Base-by-base conservation (phyloP, 192 early-diverging fungal genomes). In the Backusella westeae region DNA sequence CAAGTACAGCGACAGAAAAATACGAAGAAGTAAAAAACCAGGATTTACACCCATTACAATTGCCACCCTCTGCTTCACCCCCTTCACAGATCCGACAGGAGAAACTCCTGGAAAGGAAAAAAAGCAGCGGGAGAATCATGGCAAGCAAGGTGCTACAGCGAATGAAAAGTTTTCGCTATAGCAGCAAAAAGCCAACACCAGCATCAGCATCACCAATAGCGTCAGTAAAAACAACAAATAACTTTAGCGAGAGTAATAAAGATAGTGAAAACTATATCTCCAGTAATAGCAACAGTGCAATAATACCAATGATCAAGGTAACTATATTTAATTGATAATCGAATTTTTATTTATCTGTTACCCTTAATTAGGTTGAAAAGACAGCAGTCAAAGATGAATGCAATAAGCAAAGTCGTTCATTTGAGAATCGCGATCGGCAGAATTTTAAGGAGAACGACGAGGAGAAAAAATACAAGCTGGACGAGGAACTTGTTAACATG, bases 131-230 rank as follows among this genome's bases (percentile, higher is more conserved):
- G 53, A n/a, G n/a, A 21, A 23, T 56, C 21, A 56, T 56, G n/a
- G 53, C n/a, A 56, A 56, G 26, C 21, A 56, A 56, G n/a, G 53
- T 21, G 9, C 21, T 56, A 29, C 56, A 63, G 12, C 10, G 56
- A 63, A 63, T 63, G 56, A 63, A 63, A 63, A 63, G 56, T 63
- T 63, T 63, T 63, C 56, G 56, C 8, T 26, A 29, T 63, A 63
- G 10, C 29, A 63, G 12, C 21, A 63, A 29, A 29, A 63, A 49
- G 12, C 3, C 14, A 44, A 14, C 42, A 44, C 4, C 42, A 44
- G 12, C 15, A 44, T 44, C 42, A 29, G 29, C 29, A 29, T 29
- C 29, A 29, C 29, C 29, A 29, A 29, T 29, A 17, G 12, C 15
- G 15, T 44, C 42, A 44, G 12, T 3, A 49, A 7, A 19, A 49